phyloP scores from a whole-genome alignment of 495 filamentous ascomycete genomes.

The Penicillium angulare region DNA sequence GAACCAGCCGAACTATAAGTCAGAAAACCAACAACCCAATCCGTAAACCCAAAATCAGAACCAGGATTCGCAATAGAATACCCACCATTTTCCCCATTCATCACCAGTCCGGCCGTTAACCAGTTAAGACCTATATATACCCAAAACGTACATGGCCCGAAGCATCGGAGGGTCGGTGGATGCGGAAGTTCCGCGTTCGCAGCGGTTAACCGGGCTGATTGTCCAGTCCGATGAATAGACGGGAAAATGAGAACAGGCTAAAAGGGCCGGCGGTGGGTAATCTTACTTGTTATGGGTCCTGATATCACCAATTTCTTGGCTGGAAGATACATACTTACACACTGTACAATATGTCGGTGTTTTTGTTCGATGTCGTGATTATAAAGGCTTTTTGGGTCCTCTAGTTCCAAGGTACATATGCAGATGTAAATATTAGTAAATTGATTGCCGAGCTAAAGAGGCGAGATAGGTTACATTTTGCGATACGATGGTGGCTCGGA shows the following conservation, averaged over 20 bases:
- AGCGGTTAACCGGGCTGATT: slow-evolving; percentile 4
- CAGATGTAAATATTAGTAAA: too few species aligned
- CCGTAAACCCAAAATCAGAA: background rate
- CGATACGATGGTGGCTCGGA: too few species aligned
- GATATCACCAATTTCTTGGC: too few species aligned
- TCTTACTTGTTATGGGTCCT: background rate
- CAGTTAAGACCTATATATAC: background rate
- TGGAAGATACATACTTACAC: too few species aligned
- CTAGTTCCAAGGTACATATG: too few species aligned
- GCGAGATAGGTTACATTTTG: too few species aligned
- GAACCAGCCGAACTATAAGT: background rate
- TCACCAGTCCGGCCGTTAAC: background rate
- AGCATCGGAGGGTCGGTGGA: slow-evolving; percentile 12
- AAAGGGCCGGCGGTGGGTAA: background rate
- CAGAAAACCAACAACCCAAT: background rate
- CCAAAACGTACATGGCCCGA: background rate
- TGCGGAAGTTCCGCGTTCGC: slow-evolving; percentile 18
- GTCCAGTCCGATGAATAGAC: slow-evolving; percentile 1
- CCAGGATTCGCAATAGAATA: background rate
- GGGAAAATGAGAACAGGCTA: background rate
- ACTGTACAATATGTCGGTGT: too few species aligned
- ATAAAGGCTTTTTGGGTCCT: too few species aligned
- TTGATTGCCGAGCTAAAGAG: too few species aligned
- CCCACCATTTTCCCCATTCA: background rate
- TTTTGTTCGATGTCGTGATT: too few species aligned